A percentile compares a stretch with the other conserved stretches of the same genome.
phyloP scores from a whole-genome alignment of 495 filamentous ascomycete species.

The Pyrenopolyporus hunteri region DNA sequence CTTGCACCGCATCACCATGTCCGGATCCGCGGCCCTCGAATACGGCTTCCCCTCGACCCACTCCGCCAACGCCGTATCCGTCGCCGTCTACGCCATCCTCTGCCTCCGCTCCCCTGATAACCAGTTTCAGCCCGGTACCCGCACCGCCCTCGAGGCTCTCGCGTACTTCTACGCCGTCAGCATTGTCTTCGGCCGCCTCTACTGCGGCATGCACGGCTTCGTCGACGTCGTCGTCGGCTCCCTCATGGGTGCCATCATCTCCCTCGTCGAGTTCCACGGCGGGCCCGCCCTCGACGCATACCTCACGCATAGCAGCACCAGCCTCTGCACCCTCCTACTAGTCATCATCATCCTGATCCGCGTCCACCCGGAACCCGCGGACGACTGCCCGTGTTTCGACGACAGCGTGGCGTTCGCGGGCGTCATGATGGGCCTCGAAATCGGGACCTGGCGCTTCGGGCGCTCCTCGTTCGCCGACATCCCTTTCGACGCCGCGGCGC shows the following conservation, averaged over 20 bases:
- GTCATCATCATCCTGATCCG: conserved; percentile 77
- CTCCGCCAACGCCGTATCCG: conserved; percentile 95
- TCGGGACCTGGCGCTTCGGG: conserved; percentile 81
- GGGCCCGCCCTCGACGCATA: conserved; percentile 70
- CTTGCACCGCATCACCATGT: conserved; percentile 94
- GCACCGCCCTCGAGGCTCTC: conserved; percentile 64
- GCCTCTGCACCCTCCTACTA: conserved; percentile 64
- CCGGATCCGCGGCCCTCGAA: conserved; percentile 89
- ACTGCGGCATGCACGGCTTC: conserved; percentile 99
- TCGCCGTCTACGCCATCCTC: conserved; percentile 81
- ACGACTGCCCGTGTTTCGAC: conserved; percentile 97
- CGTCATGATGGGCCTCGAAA: conserved; percentile 79
- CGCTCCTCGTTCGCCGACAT: conserved; percentile 59
- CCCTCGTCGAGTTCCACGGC: conserved; percentile 73
- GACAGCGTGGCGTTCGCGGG: conserved; percentile 94
- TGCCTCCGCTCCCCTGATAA: conserved; percentile 64
- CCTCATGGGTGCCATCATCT: conserved; percentile 68
- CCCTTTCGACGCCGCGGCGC: conserved; percentile 65
- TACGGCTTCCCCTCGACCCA: conserved; percentile 98
- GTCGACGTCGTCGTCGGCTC: conserved; percentile 84
- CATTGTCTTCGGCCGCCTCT: conserved; percentile 86
- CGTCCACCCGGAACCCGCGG: conserved; percentile 92
- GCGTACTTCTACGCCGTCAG: conserved; percentile 87
- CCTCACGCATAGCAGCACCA: conserved; percentile 59
- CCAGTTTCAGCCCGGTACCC: conserved; percentile 56